These are phyloP conservation scores for Pisolithus tinctorius DNA, from an alignment of 768 basidiomycete species.

Conservation along the genomic window DNA sequence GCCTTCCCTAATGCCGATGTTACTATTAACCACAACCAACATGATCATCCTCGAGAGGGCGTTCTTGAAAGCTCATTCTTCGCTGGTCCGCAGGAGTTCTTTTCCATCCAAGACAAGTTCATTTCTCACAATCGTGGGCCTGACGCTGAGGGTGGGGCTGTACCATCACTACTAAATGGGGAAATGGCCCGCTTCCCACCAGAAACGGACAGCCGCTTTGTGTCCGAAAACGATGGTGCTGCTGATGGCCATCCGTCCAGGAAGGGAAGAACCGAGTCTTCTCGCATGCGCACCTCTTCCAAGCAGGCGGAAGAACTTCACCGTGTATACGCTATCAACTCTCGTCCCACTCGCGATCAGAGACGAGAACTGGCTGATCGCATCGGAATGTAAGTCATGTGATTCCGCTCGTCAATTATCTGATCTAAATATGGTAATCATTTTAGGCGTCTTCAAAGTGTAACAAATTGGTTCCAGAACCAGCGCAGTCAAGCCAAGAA, in stretches of 20 bases:
- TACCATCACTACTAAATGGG: constrained; percentile 25
- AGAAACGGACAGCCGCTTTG: constrained; percentile 44
- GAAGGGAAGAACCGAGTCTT: constrained; percentile 22
- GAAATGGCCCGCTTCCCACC: constrained; percentile 46
- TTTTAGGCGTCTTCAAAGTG: constrained; percentile 68
- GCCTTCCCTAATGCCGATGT: constrained; percentile 15
- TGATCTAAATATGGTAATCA: constrained; percentile 14
- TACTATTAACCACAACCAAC: constrained; percentile 3
- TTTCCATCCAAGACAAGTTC: constrained; percentile 26
- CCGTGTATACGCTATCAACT: constrained; percentile 55
- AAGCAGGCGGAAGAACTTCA: constrained; percentile 66
- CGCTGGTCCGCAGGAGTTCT: constrained; percentile 24
- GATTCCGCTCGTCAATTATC: constrained; percentile 5
- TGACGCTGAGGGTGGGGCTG: constrained; percentile 19
- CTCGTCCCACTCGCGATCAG: constrained; percentile 64
- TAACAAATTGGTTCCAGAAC: constrained; percentile 86
- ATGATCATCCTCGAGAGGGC: constrained; percentile 8
- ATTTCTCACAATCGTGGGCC: constrained; percentile 28
- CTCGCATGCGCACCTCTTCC: constrained; percentile 54
- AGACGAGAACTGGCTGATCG: constrained; percentile 56
- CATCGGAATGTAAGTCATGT: constrained; percentile 65
- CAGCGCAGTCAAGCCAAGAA: constrained; percentile 75
- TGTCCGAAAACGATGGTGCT: constrained; percentile 42
- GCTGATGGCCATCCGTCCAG: constrained; percentile 20
- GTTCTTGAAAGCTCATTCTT: constrained; percentile 26